phyloP scores from a whole-genome alignment of 305 asterid species.

The Ruellia speciosa region DNA sequence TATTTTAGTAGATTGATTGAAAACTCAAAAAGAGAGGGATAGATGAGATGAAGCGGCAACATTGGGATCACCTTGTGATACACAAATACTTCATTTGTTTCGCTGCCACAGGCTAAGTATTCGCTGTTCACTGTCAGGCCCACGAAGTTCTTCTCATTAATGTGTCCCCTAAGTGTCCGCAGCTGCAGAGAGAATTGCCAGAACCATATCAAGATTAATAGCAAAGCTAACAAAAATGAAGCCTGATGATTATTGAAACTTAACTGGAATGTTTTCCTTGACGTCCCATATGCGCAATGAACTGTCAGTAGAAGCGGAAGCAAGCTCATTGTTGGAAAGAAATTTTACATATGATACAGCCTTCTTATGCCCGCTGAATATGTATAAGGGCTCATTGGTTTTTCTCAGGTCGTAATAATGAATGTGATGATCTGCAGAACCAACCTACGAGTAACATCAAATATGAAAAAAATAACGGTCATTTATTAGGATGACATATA shows the following conservation, averaged over 20 bases:
- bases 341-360: conserved; percentile 84
- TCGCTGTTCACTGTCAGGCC: conserved; percentile 60
- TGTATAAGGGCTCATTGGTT: conserved; percentile 48
- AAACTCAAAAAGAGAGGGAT: neutral
- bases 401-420: conserved; percentile 87
- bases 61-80: conserved; percentile 58
- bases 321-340: conserved; percentile 66
- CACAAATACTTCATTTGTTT: conserved; percentile 69
- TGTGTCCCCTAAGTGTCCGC: neutral
- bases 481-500: no score
- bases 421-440: conserved; percentile 87
- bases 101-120: conserved; percentile 85
- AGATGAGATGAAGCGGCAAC: neutral
- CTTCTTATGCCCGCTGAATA: conserved; percentile 73
- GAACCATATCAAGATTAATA: neutral
- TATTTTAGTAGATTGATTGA: neutral
- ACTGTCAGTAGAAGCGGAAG: conserved; percentile 90
- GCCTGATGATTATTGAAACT: conserved; percentile 19
- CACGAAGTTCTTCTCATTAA: neutral
- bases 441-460: conserved; percentile 39
- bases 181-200: neutral
- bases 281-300: conserved; percentile 88
- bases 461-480: neutral
- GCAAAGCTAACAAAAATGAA: conserved; percentile 1
- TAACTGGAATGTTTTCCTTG: conserved; percentile 52